A percentile compares a stretch with the other conserved stretches of the same genome.
phyloP scores from a whole-genome alignment of 2,329 filamentous ascomycete genomes.

The Xenoacremonium recifei region DNA sequence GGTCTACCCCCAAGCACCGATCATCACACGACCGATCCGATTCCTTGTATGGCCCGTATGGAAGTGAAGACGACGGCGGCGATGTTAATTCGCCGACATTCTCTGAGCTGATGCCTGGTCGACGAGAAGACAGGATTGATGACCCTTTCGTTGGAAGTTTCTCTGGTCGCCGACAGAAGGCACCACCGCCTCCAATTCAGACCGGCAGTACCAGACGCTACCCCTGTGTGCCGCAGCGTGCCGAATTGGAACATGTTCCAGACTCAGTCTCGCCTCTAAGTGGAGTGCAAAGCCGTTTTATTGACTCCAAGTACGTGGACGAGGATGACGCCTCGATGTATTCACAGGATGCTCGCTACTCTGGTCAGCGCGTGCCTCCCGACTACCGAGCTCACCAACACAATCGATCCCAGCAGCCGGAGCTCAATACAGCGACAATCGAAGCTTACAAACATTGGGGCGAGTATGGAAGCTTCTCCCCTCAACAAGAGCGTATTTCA shows the following conservation, averaged over 20 bases:
- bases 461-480: constrained; percentile 16
- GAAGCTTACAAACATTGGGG: constrained; percentile 28
- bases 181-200: constrained; percentile 25
- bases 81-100: constrained; percentile 25
- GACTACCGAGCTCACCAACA: constrained; percentile 13
- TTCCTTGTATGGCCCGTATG: constrained; percentile 6
- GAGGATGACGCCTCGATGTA: constrained; percentile 23
- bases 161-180: constrained; percentile 30
- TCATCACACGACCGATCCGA: constrained; percentile 3
- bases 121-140: constrained; percentile 8
- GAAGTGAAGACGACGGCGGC: constrained; percentile 9
- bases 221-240: constrained; percentile 6
- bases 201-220: constrained; percentile 13
- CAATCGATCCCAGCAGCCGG: constrained; percentile 16
- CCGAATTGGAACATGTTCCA: constrained; percentile 18
- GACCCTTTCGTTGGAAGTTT: constrained; percentile 20
- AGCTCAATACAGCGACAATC: constrained; percentile 16
- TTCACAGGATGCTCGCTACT: constrained; percentile 16
- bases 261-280: constrained; percentile 28
- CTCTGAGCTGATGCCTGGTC: constrained; percentile 31
- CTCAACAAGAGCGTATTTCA: constrained; percentile 11
- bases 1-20: constrained; percentile 18
- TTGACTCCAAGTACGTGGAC: constrained; percentile 9
- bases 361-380: constrained; percentile 19
- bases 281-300: constrained; percentile 8